Conservation (phyloP, 1,139 yeast species). For the Saccharomyces hybrid region DNA sequence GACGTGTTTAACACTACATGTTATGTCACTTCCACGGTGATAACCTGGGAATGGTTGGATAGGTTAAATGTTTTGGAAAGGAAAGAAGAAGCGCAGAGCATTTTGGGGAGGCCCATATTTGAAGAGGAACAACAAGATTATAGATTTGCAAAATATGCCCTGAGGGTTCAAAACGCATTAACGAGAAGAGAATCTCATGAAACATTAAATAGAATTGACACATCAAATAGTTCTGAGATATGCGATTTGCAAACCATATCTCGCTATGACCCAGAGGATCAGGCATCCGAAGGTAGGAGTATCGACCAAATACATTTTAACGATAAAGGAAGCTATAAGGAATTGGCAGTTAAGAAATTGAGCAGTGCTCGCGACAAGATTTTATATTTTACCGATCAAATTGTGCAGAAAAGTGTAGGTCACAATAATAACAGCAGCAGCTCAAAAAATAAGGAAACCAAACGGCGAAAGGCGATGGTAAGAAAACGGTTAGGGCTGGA, state of each 20-base stretch:
- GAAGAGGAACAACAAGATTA: conserved; percentile 42
- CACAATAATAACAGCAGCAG: not conserved
- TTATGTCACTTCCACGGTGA: conserved; percentile 64
- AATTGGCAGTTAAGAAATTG: not conserved
- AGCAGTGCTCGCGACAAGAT: not conserved
- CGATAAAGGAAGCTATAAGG: not conserved
- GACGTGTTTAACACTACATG: conserved; percentile 66
- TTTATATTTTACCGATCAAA: not conserved
- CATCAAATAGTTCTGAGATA: not conserved
- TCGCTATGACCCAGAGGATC: conserved; percentile 1
- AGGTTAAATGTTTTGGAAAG: conserved; percentile 53
- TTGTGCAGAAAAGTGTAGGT: conserved; percentile 5
- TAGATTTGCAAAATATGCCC: conserved; percentile 26
- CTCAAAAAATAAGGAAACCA: conserved; percentile 19
- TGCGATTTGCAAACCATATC: not conserved
- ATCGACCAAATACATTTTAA: not conserved
- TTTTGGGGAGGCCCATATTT: conserved; percentile 69
- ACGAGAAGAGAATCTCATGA: conserved; percentile 5
- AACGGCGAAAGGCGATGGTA: conserved; percentile 18
- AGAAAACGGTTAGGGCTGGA: conserved; percentile 26
- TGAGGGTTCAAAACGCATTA: conserved; percentile 21
- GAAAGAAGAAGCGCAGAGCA: conserved; percentile 66
- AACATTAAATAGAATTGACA: conserved; percentile 3
- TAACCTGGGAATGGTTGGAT: conserved; percentile 88
- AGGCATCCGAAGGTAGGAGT: not conserved